Conservation (phyloP, 2,329 filamentous ascomycete species). For the Fusarium compactum region DNA sequence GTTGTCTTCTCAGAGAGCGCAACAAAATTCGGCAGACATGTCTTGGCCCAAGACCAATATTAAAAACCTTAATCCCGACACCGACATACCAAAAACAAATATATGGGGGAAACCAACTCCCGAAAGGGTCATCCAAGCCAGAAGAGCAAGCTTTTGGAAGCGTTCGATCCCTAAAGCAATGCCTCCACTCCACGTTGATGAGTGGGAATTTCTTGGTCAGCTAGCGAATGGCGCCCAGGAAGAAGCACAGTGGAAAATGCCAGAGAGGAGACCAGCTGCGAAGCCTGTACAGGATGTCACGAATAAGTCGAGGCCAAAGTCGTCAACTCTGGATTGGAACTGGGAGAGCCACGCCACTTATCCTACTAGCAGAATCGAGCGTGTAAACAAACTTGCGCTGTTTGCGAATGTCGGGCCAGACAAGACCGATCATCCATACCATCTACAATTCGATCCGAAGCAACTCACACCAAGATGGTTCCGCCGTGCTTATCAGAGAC, state of each 20-base stretch:
- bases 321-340: slow-evolving; percentile 48
- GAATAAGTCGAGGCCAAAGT: background rate
- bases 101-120: slow-evolving; percentile 63
- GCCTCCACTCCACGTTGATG: slow-evolving; percentile 65
- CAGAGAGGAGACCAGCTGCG: slow-evolving; percentile 48
- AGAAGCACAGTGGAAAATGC: slow-evolving; percentile 54
- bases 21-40: slow-evolving; percentile 45
- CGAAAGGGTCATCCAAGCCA: slow-evolving; percentile 55
- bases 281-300: background rate
- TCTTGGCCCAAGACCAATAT: slow-evolving; percentile 46
- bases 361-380: slow-evolving; percentile 56
- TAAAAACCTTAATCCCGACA: slow-evolving; percentile 52
- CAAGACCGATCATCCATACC: slow-evolving; percentile 55
- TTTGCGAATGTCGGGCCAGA: slow-evolving; percentile 43
- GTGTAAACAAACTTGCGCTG: slow-evolving; percentile 47
- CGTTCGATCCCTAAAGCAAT: slow-evolving; percentile 59
- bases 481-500: slow-evolving; percentile 60
- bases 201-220: slow-evolving; percentile 68
- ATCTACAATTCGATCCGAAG: slow-evolving; percentile 49
- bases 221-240: slow-evolving; percentile 59
- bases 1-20: slow-evolving; percentile 56
- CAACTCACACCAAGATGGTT: slow-evolving; percentile 57
- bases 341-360: slow-evolving; percentile 59
- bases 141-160: slow-evolving; percentile 63
- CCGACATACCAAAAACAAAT: slow-evolving; percentile 57